Conservation (phyloP, 208 protist species). For the Acanthamoeba rhysodes region DNA sequence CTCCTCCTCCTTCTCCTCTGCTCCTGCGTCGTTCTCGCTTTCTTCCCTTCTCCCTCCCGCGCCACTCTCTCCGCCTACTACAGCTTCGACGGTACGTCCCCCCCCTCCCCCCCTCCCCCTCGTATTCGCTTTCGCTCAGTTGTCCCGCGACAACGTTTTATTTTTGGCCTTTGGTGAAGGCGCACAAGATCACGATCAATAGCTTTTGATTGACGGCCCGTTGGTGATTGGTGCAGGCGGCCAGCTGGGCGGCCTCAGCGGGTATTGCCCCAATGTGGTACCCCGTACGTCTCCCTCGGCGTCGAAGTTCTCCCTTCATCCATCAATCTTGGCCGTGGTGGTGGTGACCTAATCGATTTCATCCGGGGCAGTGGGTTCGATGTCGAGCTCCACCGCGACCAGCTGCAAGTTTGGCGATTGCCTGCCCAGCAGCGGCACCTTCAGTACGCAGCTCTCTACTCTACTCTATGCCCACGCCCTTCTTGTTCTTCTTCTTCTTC, state of each 20-base stretch:
- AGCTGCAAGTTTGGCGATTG: conserved; percentile 35
- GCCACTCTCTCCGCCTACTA: conserved; percentile 38
- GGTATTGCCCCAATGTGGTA: conserved; percentile 40
- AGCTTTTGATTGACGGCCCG: too few species aligned
- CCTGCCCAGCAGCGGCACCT: neutral
- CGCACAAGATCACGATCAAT: too few species aligned
- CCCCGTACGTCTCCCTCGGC: neutral
- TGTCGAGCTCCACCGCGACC: neutral
- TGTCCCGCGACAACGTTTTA: neutral
- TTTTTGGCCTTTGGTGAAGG: neutral
- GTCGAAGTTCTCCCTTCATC: too few species aligned
- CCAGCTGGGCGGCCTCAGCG: neutral
- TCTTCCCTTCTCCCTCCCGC: neutral
- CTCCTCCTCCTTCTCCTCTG: neutral
- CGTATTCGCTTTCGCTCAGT: neutral
- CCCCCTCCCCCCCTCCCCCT: neutral
- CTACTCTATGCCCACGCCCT: too few species aligned
- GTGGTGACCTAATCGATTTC: neutral
- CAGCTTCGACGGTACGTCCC: neutral
- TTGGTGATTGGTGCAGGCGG: neutral
- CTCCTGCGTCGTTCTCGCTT: neutral
- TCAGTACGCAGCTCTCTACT: neutral
- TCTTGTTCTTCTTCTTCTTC: neutral
- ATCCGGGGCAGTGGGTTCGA: neutral
- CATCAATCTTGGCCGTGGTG: neutral